Evolutionary conservation across 176 grass and related monocot species (phyloP), one percentile per base, ranked within the genome.

Genomic region (Triticum turgidum): DNA sequence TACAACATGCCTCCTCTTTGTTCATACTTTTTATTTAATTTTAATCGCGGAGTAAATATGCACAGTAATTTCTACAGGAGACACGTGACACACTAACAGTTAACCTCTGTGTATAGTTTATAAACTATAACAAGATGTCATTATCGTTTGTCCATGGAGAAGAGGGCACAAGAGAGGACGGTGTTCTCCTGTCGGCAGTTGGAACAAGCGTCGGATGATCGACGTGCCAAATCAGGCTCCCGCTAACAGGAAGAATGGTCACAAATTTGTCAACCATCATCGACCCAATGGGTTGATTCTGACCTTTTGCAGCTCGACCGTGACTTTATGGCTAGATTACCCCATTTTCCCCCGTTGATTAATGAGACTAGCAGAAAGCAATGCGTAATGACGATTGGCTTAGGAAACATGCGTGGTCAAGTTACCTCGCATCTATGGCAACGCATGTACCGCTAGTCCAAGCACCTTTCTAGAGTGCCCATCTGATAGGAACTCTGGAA

Each of bases 381-480:
- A 32, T 9, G 47, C 45, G 9, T n/a, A 61, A 66, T 45, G 18
- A 61, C 27, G 20, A 10, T 45, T 83, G 41, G 42, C 51, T 70
- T 18, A 62, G 77, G 52, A 78, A 79, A 58, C 11, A 33, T 54
- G 12, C 65, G 20, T 22, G 54, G 8, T 73, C 13, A 44, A 79
- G 73, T 83, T 64, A 90, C 88, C 79, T 90, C 13, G 32, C 73
- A 79, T 81, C 11, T 21, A 77, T 81, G 87, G 77, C 85, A 86
- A 9, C 5, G 64, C 78, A 85, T 17, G 45, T 7, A 27, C 58
- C 68, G 21, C 27, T n/a, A 10, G 71, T 78, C 66, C 59, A 81
- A 35, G 33, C 14, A 85, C 10, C 77, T 85, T 85, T 77, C 25
- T 66, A 61, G 59, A 61, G 76, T 77, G 4, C 39, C 67, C 68